These are phyloP conservation scores for Fraxinus albicans DNA, from an alignment of 305 asterid species.

Conservation along the genomic window DNA sequence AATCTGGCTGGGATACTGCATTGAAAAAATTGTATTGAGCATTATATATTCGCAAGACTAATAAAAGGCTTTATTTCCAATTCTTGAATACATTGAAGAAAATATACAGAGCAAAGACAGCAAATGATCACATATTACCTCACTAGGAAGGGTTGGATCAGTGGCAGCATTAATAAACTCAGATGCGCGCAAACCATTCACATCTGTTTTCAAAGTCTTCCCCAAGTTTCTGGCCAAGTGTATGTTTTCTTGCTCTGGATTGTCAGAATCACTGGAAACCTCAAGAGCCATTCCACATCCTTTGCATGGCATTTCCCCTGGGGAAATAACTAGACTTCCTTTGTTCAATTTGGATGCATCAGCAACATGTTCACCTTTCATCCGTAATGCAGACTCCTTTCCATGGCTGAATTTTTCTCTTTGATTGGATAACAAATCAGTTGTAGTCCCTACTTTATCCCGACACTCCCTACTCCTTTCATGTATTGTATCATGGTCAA, in stretches of 20 bases:
- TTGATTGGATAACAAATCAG: slow-evolving; percentile 43
- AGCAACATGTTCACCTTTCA: slow-evolving; percentile 24
- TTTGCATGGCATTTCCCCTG: slow-evolving; percentile 50
- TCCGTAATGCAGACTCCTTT: background rate
- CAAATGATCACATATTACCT: slow-evolving; percentile 44
- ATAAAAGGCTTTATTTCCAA: slow-evolving; percentile 4
- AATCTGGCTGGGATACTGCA: slow-evolving; percentile 2
- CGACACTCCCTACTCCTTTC: slow-evolving; percentile 47
- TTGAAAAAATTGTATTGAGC: slow-evolving; percentile 13
- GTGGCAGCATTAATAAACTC: slow-evolving; percentile 40
- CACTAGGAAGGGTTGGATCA: slow-evolving; percentile 74
- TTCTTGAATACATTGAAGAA: slow-evolving; percentile 7
- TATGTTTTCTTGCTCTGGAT: slow-evolving; percentile 36
- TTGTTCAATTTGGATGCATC: slow-evolving; percentile 47
- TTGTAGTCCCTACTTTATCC: slow-evolving; percentile 30
- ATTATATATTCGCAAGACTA: background rate
- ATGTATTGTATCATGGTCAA: slow-evolving; percentile 45
- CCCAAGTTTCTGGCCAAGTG: slow-evolving; percentile 36
- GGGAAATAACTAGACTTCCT: slow-evolving; percentile 47
- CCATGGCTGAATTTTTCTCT: slow-evolving; percentile 23
- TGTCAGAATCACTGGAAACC: slow-evolving; percentile 55
- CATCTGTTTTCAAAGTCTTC: slow-evolving; percentile 39
- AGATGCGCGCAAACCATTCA: slow-evolving; percentile 39
- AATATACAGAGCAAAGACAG: slow-evolving; percentile 1
- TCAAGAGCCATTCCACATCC: slow-evolving; percentile 43